A percentile compares a stretch with the other conserved stretches of the same genome.
These are phyloP conservation scores for Hypoxylon cercidicola DNA, from an alignment of 495 filamentous ascomycete genomes.

Conservation along the genomic window DNA sequence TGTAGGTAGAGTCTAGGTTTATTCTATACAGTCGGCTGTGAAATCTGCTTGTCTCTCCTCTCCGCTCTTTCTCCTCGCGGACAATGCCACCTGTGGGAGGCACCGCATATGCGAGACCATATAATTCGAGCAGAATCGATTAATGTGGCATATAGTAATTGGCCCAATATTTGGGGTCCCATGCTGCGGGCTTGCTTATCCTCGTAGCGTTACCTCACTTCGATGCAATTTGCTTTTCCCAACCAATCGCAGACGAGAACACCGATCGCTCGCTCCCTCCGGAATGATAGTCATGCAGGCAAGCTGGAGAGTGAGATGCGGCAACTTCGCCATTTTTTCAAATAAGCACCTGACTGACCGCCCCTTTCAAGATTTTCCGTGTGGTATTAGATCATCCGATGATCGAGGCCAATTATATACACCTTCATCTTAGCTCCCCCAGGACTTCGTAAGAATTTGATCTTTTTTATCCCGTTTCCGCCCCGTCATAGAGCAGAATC, in stretches of 20 bases:
- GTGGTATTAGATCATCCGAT: background rate
- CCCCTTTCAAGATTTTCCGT: background rate
- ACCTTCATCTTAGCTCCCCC: background rate
- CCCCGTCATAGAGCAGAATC: background rate
- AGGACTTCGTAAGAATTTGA: background rate
- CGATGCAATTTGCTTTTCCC: background rate
- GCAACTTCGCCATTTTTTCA: background rate
- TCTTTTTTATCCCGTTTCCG: no score
- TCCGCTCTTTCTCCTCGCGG: slow-evolving; percentile 10
- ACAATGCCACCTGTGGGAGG: slow-evolving; percentile 15
- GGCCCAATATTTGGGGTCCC: slow-evolving; percentile 16
- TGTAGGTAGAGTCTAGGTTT: slow-evolving; percentile 9
- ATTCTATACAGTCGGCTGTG: background rate
- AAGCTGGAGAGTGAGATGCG: background rate
- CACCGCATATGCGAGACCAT: slow-evolving; percentile 23
- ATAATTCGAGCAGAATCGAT: background rate
- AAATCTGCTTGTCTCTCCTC: background rate
- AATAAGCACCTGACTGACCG: slow-evolving; percentile 12
- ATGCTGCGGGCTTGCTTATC: background rate
- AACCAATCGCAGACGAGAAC: background rate
- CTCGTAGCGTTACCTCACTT: slow-evolving; percentile 6
- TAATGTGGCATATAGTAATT: slow-evolving; percentile 24
- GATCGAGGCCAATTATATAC: slow-evolving; percentile 5
- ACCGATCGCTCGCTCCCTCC: background rate
- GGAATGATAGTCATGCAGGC: slow-evolving; percentile 12